These are phyloP conservation scores for Anisodus acutangulus DNA, from an alignment of 257 asterid genomes.

Conservation along the genomic window DNA sequence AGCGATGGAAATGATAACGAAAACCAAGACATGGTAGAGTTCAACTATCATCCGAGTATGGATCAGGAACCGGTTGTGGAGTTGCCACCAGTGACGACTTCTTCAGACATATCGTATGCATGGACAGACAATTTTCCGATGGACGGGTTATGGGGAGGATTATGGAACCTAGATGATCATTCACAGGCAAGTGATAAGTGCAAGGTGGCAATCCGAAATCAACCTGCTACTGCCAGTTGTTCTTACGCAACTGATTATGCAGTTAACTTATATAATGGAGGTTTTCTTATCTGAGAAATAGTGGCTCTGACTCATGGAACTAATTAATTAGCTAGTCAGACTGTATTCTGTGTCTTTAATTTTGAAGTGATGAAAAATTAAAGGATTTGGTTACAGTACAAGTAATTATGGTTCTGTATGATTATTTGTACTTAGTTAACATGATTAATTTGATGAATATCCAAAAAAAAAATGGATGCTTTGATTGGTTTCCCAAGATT, in stretches of 20 bases:
- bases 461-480: background rate
- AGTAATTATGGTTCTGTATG: constrained; percentile 1
- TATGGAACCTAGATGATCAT: constrained; percentile 49
- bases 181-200: constrained; percentile 33
- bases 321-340: background rate
- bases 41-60: background rate
- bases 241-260: constrained; percentile 37
- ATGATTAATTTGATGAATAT: constrained; percentile 17
- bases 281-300: constrained; percentile 35
- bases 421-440: constrained; percentile 20
- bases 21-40: too few species aligned
- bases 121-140: constrained; percentile 41
- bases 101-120: constrained; percentile 13
- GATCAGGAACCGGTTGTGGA: constrained; percentile 11
- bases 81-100: background rate
- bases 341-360: background rate
- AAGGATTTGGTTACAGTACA: background rate
- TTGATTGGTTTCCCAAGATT: background rate
- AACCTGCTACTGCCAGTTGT: constrained; percentile 25
- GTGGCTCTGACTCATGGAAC: background rate
- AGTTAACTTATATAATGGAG: constrained; percentile 39
- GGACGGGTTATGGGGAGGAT: constrained; percentile 56
- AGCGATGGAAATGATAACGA: background rate
- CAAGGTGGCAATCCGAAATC: constrained; percentile 44
- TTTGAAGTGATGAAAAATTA: background rate